These are phyloP conservation scores for Aechmea fasciata DNA, from an alignment of 176 grass and related monocot species.

Conservation along the genomic window DNA sequence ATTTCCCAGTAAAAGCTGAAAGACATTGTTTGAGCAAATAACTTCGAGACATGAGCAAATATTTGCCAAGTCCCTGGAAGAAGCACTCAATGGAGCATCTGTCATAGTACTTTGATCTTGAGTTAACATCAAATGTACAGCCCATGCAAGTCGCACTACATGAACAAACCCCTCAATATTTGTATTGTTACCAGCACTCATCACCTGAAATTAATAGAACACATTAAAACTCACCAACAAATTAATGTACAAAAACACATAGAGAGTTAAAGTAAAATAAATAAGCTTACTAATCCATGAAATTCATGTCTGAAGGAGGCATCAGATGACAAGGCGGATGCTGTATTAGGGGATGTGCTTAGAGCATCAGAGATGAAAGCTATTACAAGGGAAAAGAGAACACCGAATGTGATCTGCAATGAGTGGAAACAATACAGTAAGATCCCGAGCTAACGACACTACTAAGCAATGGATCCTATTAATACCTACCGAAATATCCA, in stretches of 20 bases:
- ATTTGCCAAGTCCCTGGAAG: slow-evolving; percentile 37
- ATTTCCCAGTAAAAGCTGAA: slow-evolving; percentile 49
- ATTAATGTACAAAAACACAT: neutral
- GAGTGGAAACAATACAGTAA: slow-evolving; percentile 13
- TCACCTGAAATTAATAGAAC: slow-evolving; percentile 37
- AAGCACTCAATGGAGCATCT: slow-evolving; percentile 30
- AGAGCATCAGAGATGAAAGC: slow-evolving; percentile 76
- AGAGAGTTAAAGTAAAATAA: slow-evolving; percentile 2
- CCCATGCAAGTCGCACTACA: slow-evolving; percentile 75
- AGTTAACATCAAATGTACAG: slow-evolving; percentile 81
- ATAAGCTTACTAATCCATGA: slow-evolving; percentile 62
- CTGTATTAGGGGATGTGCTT: slow-evolving; percentile 41
- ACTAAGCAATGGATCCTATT: too few relatives aligned
- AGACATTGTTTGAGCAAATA: slow-evolving; percentile 66
- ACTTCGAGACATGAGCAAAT: slow-evolving; percentile 65
- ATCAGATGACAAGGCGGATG: slow-evolving; percentile 45
- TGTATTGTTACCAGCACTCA: slow-evolving; percentile 46
- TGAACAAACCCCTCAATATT: slow-evolving; percentile 66
- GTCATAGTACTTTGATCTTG: slow-evolving; percentile 57
- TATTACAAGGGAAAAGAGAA: slow-evolving; percentile 75
- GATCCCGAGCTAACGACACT: neutral
- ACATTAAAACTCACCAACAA: neutral
- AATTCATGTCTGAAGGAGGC: slow-evolving; percentile 76
- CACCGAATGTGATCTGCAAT: slow-evolving; percentile 58
- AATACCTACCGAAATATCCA: neutral